These are phyloP conservation scores for Cyberlindnera bimundalis DNA, from an alignment of 805 yeast species.

Conservation along the genomic window DNA sequence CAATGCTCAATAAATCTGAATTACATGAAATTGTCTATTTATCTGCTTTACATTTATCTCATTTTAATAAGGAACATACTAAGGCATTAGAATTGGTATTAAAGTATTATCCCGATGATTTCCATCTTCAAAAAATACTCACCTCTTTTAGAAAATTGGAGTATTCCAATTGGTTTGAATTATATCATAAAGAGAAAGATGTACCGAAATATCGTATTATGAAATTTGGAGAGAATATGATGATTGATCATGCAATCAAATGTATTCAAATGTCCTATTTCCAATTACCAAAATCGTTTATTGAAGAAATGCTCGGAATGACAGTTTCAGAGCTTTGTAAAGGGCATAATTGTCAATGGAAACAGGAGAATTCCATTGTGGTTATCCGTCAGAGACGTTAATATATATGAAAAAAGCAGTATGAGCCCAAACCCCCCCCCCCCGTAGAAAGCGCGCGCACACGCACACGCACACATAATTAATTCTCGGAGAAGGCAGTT, in stretches of 20 bases:
- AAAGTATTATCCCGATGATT: conserved; percentile 31
- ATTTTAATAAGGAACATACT: conserved; percentile 22
- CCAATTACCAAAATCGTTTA: conserved; percentile 22
- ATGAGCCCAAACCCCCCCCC: too few relatives aligned
- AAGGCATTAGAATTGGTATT: conserved; percentile 21
- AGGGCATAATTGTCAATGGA: conserved; percentile 18
- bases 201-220: conserved; percentile 31
- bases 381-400: conserved; percentile 13
- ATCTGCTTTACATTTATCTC: conserved; percentile 40
- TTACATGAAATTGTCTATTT: conserved; percentile 39
- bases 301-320: conserved; percentile 14
- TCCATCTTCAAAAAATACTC: conserved; percentile 33
- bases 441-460: too few relatives aligned
- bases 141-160: conserved; percentile 32
- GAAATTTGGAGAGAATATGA: conserved; percentile 38
- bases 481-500: too few relatives aligned
- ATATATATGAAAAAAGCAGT: too few relatives aligned
- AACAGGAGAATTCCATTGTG: conserved; percentile 9
- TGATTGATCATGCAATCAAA: conserved; percentile 33
- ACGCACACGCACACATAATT: too few relatives aligned
- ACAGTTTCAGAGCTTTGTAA: conserved; percentile 5
- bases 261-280: conserved; percentile 40
- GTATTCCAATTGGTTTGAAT: conserved; percentile 32
- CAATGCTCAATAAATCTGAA: conserved; percentile 32
- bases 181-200: conserved; percentile 22